Conservation (phyloP, 2,329 filamentous ascomycete genomes). For the Monilinia laxa region DNA sequence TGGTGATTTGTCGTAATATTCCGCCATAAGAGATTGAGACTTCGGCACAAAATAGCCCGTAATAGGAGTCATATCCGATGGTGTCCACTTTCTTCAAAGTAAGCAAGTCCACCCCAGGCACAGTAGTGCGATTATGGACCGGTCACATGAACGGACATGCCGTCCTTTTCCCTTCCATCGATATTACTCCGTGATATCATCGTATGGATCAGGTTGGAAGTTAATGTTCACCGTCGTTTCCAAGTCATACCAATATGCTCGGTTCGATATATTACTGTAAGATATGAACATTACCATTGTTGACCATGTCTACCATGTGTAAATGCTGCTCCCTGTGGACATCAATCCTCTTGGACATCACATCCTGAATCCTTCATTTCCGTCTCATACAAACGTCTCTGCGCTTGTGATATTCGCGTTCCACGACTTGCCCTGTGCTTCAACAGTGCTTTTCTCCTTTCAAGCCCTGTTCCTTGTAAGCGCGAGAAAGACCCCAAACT, state of each 20-base stretch:
- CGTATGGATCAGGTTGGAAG: background rate
- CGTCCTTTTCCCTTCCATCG: slow-evolving; percentile 6
- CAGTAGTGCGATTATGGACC: slow-evolving; percentile 12
- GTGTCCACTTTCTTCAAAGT: slow-evolving; percentile 18
- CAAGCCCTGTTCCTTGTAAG: slow-evolving; percentile 6
- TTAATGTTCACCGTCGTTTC: slow-evolving; percentile 1
- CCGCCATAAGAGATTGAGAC: background rate
- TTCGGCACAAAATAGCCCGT: slow-evolving; percentile 21
- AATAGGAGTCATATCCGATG: slow-evolving; percentile 19
- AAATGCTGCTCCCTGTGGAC: background rate
- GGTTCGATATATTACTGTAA: background rate
- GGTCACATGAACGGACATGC: slow-evolving; percentile 22
- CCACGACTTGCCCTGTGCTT: slow-evolving; percentile 1
- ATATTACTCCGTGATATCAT: slow-evolving; percentile 7
- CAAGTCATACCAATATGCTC: background rate
- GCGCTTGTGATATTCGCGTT: slow-evolving; percentile 10
- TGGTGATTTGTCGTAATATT: slow-evolving; percentile 14
- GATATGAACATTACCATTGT: background rate
- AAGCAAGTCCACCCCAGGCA: background rate
- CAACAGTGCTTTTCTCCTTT: background rate
- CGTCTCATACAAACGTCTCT: slow-evolving; percentile 10
- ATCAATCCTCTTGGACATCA: slow-evolving; percentile 2
- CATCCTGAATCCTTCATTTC: slow-evolving; percentile 15
- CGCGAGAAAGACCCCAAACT: background rate
- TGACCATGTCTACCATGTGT: slow-evolving; percentile 9